phyloP scores from a whole-genome alignment of 2,329 filamentous ascomycete species.

The Thielaviopsis populi region DNA sequence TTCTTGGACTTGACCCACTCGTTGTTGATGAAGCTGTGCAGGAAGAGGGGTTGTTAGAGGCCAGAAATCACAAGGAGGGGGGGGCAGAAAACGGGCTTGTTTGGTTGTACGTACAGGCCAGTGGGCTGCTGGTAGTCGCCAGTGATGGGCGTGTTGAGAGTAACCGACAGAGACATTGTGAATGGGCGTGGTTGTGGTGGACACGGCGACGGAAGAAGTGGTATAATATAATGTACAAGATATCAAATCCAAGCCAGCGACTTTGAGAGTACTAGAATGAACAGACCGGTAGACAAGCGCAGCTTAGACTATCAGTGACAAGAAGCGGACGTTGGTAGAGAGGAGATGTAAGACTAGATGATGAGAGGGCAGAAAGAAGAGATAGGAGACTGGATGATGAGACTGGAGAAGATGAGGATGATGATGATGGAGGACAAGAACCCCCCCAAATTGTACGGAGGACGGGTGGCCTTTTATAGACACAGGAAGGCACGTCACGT shows the following conservation, averaged over 20 bases:
- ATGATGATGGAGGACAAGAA: neutral
- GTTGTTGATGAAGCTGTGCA: constrained; percentile 71
- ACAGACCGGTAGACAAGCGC: constrained; percentile 10
- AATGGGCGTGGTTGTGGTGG: neutral
- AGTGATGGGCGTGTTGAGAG: constrained; percentile 54
- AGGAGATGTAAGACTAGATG: neutral
- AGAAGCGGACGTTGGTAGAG: neutral
- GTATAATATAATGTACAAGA: neutral
- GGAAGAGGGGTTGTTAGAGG: constrained; percentile 22
- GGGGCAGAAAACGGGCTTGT: constrained; percentile 48
- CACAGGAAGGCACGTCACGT: neutral
- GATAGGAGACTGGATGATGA: neutral
- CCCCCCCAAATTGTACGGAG: neutral
- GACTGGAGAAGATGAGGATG: neutral
- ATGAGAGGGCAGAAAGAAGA: neutral
- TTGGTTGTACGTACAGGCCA: constrained; percentile 45
- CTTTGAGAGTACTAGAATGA: neutral
- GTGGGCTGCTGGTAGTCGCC: constrained; percentile 45
- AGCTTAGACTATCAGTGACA: constrained; percentile 3
- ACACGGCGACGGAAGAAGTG: neutral
- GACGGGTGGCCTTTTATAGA: constrained; percentile 12
- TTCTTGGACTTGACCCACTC: constrained; percentile 47
- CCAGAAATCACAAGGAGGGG: constrained; percentile 48
- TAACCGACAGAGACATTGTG: constrained; percentile 35
- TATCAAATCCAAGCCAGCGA: neutral